These are phyloP conservation scores for Salix arbutifolia DNA, from an alignment of 345 rosid species.

Conservation along the genomic window DNA sequence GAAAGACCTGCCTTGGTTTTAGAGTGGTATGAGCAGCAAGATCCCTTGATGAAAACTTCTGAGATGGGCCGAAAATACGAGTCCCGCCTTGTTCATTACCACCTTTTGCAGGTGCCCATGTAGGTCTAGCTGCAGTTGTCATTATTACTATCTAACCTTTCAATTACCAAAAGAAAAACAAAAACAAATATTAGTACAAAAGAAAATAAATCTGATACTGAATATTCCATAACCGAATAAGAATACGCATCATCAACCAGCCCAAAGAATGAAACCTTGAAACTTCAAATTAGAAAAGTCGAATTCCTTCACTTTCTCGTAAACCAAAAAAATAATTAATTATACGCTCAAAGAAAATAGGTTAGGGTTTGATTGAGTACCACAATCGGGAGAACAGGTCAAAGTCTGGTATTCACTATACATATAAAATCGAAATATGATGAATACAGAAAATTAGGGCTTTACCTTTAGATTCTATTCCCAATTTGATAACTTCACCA, in stretches of 20 bases:
- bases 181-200: neutral
- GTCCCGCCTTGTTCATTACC: constrained; percentile 98
- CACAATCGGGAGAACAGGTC: too few relatives aligned
- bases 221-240: too few relatives aligned
- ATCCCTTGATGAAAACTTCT: constrained; percentile 94
- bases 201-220: neutral
- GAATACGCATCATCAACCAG: too few relatives aligned
- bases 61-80: constrained; percentile 94
- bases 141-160: constrained; percentile 27
- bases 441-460: neutral
- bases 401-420: too few relatives aligned
- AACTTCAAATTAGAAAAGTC: neutral
- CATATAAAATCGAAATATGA: neutral
- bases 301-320: neutral
- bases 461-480: neutral
- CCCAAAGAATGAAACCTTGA: neutral
- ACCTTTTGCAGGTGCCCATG: constrained; percentile 99
- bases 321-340: too few relatives aligned
- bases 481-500: neutral
- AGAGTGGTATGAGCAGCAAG: constrained; percentile 81
- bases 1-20: constrained; percentile 61
- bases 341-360: too few relatives aligned
- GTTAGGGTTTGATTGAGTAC: too few relatives aligned
- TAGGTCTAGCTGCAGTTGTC: constrained; percentile 98
- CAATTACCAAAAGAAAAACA: neutral